Conservation (phyloP, 306 rosid genomes). For the Acacia melanoxylon region DNA sequence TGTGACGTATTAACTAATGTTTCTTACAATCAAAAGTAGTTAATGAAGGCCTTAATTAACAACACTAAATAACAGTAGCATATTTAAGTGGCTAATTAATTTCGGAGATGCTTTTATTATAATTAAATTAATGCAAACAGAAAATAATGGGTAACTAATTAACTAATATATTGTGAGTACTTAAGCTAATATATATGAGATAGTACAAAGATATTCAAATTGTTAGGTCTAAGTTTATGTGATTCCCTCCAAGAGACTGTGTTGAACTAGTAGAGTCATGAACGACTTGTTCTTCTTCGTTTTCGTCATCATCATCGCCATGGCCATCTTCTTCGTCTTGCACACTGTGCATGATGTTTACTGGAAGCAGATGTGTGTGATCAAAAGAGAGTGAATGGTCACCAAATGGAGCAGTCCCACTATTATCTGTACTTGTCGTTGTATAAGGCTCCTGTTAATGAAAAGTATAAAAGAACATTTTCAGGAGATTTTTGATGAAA, state of each 20-base stretch:
- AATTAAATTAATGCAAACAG: background rate
- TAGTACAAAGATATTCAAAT: conserved; percentile 33
- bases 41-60: background rate
- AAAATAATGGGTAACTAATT: background rate
- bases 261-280: conserved; percentile 37
- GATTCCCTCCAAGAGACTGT: conserved; percentile 24
- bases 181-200: background rate
- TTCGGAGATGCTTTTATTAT: background rate
- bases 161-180: background rate
- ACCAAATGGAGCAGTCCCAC: conserved; percentile 26
- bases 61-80: background rate
- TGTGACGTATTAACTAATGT: background rate
- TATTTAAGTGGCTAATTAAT: background rate
- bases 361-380: conserved; percentile 16
- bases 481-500: background rate
- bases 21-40: background rate
- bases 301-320: background rate
- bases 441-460: conserved; percentile 35
- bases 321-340: conserved; percentile 17
- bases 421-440: conserved; percentile 30
- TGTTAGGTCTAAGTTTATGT: conserved; percentile 64
- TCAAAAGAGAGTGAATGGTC: conserved; percentile 43
- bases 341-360: conserved; percentile 13
- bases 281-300: background rate
- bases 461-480: background rate